Conservation (phyloP, 257 asterid genomes). For the Schizonepeta tenuifolia region DNA sequence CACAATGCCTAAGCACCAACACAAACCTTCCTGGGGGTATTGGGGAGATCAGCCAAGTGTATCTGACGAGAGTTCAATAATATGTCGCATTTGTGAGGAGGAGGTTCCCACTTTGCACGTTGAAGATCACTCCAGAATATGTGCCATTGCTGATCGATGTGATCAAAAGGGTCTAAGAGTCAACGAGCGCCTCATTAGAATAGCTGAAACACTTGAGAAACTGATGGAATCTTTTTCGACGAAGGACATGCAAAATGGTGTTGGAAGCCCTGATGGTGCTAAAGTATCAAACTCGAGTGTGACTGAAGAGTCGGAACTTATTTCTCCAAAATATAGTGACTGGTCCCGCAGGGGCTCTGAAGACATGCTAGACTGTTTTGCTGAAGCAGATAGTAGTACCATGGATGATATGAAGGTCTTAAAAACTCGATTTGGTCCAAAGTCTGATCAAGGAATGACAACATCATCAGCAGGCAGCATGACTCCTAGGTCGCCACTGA, state of each 20-base stretch:
- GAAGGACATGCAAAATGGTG: constrained; percentile 65
- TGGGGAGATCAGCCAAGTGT: constrained; percentile 89
- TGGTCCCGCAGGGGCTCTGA: constrained; percentile 99
- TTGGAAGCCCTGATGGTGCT: constrained; percentile 80
- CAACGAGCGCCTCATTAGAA: constrained; percentile 81
- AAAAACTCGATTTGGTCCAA: constrained; percentile 90
- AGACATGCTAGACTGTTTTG: constrained; percentile 92
- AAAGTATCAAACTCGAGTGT: constrained; percentile 82
- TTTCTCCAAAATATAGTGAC: constrained; percentile 93
- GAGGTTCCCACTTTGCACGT: constrained; percentile 96
- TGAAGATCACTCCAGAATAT: constrained; percentile 96
- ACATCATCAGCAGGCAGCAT: constrained; percentile 99
- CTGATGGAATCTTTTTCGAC: constrained; percentile 80
- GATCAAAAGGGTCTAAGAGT: constrained; percentile 93
- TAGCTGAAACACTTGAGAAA: constrained; percentile 92
- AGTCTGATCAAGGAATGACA: constrained; percentile 97
- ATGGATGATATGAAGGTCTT: constrained; percentile 85
- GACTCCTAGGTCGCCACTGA: constrained; percentile 94
- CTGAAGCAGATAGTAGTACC: constrained; percentile 77
- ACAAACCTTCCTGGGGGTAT: constrained; percentile 81
- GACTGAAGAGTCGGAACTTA: constrained; percentile 85
- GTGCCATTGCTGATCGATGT: constrained; percentile 96
- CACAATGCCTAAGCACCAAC: constrained; percentile 66
- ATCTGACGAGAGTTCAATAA: constrained; percentile 87
- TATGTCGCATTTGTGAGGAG: constrained; percentile 98